These are phyloP conservation scores for Colletotrichum viniferum DNA, from an alignment of 2,329 filamentous ascomycete species.

Conservation along the genomic window DNA sequence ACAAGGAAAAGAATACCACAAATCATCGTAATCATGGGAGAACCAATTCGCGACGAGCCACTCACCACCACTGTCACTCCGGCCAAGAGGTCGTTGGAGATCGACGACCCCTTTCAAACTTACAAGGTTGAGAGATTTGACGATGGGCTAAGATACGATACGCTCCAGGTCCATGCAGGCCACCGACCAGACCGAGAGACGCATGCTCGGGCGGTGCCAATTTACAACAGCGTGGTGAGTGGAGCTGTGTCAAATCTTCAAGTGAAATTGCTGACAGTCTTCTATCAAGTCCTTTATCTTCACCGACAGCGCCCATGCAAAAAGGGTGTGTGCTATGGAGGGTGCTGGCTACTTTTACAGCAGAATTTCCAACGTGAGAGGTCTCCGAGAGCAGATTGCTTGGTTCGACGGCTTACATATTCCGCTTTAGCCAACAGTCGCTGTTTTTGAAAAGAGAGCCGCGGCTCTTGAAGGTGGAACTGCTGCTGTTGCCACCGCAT, in stretches of 20 bases:
- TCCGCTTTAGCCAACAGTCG: slow-evolving; percentile 70
- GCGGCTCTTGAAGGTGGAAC: slow-evolving; percentile 91
- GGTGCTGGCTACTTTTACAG: slow-evolving; percentile 98
- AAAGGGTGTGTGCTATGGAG: slow-evolving; percentile 92
- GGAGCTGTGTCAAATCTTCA: neutral
- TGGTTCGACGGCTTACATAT: neutral
- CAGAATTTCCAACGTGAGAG: slow-evolving; percentile 87
- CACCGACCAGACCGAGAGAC: neutral
- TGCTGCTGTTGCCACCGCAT: slow-evolving; percentile 81
- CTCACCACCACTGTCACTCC: neutral
- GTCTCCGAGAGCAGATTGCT: neutral
- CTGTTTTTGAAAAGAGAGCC: slow-evolving; percentile 94
- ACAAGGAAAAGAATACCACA: neutral
- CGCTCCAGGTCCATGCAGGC: neutral
- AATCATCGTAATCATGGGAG: neutral
- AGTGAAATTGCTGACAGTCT: neutral
- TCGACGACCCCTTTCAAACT: neutral
- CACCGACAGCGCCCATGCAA: slow-evolving; percentile 94
- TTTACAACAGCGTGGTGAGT: neutral
- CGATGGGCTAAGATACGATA: neutral
- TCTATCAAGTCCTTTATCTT: slow-evolving; percentile 77
- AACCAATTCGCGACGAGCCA: neutral
- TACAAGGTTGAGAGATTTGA: neutral
- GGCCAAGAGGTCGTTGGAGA: neutral
- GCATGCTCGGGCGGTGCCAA: neutral